phyloP scores from a whole-genome alignment of 1,284 basidiomycete species.

The Ceraceosorus bombacis region DNA sequence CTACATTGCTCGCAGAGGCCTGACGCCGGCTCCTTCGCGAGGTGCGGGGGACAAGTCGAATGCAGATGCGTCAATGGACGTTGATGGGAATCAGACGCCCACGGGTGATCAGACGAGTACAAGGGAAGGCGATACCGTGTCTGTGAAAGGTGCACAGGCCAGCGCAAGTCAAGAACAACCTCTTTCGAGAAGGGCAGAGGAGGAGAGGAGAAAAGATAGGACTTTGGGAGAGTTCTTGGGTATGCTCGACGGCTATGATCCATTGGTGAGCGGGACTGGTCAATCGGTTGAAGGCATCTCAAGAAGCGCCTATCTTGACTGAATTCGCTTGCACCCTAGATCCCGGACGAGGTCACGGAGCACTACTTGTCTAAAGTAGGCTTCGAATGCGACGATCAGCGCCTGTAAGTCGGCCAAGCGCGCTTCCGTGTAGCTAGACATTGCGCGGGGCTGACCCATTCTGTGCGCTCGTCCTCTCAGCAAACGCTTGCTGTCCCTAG shows the following conservation, averaged over 20 bases:
- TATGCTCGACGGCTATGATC: constrained; percentile 93
- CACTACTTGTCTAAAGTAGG: constrained; percentile 94
- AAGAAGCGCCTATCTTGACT: background rate
- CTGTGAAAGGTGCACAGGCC: constrained; percentile 9
- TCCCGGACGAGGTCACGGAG: constrained; percentile 96
- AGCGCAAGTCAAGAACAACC: constrained; percentile 11
- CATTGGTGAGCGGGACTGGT: constrained; percentile 60
- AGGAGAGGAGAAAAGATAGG: constrained; percentile 66
- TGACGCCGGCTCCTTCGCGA: constrained; percentile 2
- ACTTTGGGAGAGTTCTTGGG: constrained; percentile 88
- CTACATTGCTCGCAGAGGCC: constrained; percentile 32
- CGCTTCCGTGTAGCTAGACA: too few relatives aligned
- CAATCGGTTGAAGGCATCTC: background rate
- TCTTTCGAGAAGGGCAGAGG: constrained; percentile 54
- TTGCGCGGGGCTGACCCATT: too few relatives aligned
- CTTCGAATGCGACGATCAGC: constrained; percentile 80
- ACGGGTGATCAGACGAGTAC: background rate
- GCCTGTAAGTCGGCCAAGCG: constrained; percentile 25
- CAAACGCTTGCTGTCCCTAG: constrained; percentile 85
- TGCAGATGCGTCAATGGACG: constrained; percentile 2
- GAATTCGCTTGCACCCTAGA: constrained; percentile 53
- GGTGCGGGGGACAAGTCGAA: too few relatives aligned
- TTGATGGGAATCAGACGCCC: constrained; percentile 11
- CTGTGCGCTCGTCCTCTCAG: background rate
- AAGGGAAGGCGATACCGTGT: background rate